phyloP scores from a whole-genome alignment of 305 asterid species.

The Andrographis paniculata region DNA sequence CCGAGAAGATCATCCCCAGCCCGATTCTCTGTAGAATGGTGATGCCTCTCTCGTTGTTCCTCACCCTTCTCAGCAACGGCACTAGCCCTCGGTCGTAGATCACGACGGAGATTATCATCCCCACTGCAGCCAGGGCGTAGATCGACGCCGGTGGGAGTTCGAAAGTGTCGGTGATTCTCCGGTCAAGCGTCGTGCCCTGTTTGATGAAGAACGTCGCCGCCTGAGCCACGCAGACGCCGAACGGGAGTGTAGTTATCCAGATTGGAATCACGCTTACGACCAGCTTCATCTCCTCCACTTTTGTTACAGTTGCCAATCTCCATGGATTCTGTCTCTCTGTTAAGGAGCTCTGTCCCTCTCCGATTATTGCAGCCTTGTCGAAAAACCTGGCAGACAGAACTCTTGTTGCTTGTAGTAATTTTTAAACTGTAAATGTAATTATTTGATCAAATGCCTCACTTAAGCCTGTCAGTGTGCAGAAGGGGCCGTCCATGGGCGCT shows the following conservation, averaged over 20 bases:
- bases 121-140: slow-evolving; percentile 55
- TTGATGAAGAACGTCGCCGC: slow-evolving; percentile 79
- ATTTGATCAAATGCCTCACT: slow-evolving; percentile 25
- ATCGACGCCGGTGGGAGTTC: slow-evolving; percentile 69
- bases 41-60: slow-evolving; percentile 69
- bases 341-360: slow-evolving; percentile 21
- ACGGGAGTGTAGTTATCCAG: slow-evolving; percentile 72
- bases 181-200: slow-evolving; percentile 52
- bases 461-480: slow-evolving; percentile 56
- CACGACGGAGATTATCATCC: slow-evolving; percentile 52
- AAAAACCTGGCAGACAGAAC: slow-evolving; percentile 38
- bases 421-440: no score
- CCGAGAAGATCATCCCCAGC: slow-evolving; percentile 62
- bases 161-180: slow-evolving; percentile 30
- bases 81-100: slow-evolving; percentile 62
- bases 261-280: slow-evolving; percentile 68
- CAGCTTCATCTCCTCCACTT: slow-evolving; percentile 74
- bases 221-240: slow-evolving; percentile 71
- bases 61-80: slow-evolving; percentile 42
- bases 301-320: slow-evolving; percentile 64
- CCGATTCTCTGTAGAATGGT: slow-evolving; percentile 79
- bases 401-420: no score
- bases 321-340: slow-evolving; percentile 41
- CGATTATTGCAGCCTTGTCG: slow-evolving; percentile 75
- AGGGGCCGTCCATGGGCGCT: slow-evolving; percentile 44